phyloP scores from a whole-genome alignment of 371 early-diverging fungal genomes.

The Zopfochytrium polystomum region DNA sequence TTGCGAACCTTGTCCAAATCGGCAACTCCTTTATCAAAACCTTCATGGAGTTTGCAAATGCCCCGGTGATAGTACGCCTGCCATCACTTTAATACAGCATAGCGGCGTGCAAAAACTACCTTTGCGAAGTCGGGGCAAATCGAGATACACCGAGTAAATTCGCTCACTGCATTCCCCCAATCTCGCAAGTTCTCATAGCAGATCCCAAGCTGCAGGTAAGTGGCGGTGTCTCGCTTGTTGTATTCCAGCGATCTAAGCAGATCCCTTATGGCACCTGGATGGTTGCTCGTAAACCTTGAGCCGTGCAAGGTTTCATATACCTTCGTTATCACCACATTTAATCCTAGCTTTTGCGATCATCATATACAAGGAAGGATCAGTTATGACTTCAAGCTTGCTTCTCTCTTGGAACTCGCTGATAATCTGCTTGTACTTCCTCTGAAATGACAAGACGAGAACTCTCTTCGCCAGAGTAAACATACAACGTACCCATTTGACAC shows the following conservation, averaged over 20 bases:
- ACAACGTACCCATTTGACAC: too few species aligned
- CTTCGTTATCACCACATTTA: slow-evolving; percentile 41
- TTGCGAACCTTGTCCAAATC: slow-evolving; percentile 36
- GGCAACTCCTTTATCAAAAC: slow-evolving; percentile 29
- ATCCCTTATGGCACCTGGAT: slow-evolving; percentile 43
- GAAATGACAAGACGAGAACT: slow-evolving; percentile 51
- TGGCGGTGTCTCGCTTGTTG: slow-evolving; percentile 44
- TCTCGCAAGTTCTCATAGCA: slow-evolving; percentile 44
- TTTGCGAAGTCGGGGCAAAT: slow-evolving; percentile 42
- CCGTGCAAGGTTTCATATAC: slow-evolving; percentile 5
- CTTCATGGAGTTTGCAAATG: slow-evolving; percentile 41
- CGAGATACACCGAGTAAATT: slow-evolving; percentile 42
- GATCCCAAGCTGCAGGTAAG: slow-evolving; percentile 49
- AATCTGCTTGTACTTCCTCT: slow-evolving; percentile 50
- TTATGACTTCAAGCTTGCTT: slow-evolving; percentile 31
- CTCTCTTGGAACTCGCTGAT: slow-evolving; percentile 45
- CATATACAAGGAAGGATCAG: slow-evolving; percentile 42
- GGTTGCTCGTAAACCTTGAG: neutral
- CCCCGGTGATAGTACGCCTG: slow-evolving; percentile 53
- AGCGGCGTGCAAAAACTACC: slow-evolving; percentile 7
- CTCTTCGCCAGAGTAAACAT: slow-evolving; percentile 30
- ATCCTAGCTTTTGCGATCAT: slow-evolving; percentile 51
- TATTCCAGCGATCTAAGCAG: slow-evolving; percentile 35
- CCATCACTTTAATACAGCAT: neutral
- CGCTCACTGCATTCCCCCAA: slow-evolving; percentile 36